phyloP scores from a whole-genome alignment of 768 basidiomycete genomes.

The Naganishia vaughanmartiniae region DNA sequence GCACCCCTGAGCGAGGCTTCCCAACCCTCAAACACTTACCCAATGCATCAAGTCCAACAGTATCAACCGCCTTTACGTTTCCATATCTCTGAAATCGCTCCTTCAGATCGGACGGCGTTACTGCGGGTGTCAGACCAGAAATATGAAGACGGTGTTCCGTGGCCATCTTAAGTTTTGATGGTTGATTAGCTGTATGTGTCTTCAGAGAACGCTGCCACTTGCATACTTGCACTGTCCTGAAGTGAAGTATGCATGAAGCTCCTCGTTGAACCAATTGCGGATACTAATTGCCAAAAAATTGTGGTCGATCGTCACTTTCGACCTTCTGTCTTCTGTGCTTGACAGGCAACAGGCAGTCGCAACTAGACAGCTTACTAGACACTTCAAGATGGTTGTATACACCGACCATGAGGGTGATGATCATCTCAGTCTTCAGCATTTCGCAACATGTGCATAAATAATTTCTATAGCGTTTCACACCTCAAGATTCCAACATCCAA shows the following conservation, averaged over 20 bases:
- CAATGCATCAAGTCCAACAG: constrained; percentile 18
- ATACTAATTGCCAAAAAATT: neutral
- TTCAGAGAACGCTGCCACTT: no score
- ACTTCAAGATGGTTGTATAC: no score
- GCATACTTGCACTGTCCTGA: no score
- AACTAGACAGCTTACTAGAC: no score
- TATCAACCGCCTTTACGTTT: constrained; percentile 19
- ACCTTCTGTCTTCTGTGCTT: no score
- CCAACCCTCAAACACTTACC: neutral
- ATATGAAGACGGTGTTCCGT: constrained; percentile 26
- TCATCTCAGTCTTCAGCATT: no score
- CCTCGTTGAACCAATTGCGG: neutral
- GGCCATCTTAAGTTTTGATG: neutral
- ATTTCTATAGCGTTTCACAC: no score
- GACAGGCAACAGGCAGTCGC: no score
- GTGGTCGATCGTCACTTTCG: neutral
- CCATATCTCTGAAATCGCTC: constrained; percentile 27
- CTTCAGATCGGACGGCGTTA: constrained; percentile 18
- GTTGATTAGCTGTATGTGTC: neutral
- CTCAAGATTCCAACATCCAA: no score
- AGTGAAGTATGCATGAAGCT: neutral
- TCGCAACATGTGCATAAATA: no score
- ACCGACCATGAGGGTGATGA: no score
- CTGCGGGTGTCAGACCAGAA: constrained; percentile 20
- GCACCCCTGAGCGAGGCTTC: no score